Base-by-base conservation (phyloP, 2,329 filamentous ascomycete species). In the Pseudocercospora pini-densiflorae region DNA sequence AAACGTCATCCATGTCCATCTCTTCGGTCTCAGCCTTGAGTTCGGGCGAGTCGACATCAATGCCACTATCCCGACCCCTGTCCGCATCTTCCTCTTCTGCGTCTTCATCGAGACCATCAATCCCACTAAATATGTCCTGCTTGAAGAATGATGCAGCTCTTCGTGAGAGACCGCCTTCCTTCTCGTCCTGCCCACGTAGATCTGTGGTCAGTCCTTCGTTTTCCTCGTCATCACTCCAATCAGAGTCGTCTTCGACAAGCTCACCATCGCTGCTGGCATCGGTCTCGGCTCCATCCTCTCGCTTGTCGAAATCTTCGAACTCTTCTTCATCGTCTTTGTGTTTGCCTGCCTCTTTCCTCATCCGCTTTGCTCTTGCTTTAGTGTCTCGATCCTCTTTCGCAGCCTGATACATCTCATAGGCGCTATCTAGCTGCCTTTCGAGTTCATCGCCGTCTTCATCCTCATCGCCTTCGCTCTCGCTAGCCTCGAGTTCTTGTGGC, bases 51-150 rank as follows among this genome's bases (percentile, higher is more conserved):
- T 73, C 74, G 59, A 79, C 77, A 57, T 80, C 78, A 21, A 80
- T 76, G 33, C 79, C 78, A 51, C 78, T 82, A 61, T 83, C 83
- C 36, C 81, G 77, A 19, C 79, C 80, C 23, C 80, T 81, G n/a
- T 81, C 77, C 3, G 74, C 80, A 40, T 80, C 78, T 14, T 66
- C 57, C 19, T 75, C 71, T 5, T 71, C 73, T 12, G 77, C 77
- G 3, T 80, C 79, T 3, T 81, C 81, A 9, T 83, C 81, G 21
- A 90, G 79, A 0, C 88, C 91, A 23, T 88, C 88, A 62, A 98
- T 89, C 45, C 89, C 92, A 72, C 94, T 89, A 83, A 99, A 99
- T 47, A 99, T 90, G 71, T 97, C 94, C 77, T 97, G 94, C 73
- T 92, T 91, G 78, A 99, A 99, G 81, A 99, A 99, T 67, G 90